These are phyloP conservation scores for Neocucurbitaria cava DNA, from an alignment of 2,329 filamentous ascomycete species.

Conservation along the genomic window DNA sequence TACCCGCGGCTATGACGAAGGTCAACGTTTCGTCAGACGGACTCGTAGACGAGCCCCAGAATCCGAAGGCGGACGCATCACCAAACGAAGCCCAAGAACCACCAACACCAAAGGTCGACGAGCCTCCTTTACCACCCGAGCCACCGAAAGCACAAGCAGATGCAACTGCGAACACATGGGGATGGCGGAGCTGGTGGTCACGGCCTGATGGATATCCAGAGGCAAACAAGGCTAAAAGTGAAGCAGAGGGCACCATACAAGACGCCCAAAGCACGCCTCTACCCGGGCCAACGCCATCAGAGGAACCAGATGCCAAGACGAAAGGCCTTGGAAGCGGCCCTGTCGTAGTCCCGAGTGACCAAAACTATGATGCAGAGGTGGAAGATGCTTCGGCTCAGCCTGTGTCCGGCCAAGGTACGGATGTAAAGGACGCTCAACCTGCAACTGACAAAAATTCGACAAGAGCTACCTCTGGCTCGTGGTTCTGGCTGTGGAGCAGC, in stretches of 20 bases:
- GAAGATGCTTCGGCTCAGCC: slow-evolving; percentile 23
- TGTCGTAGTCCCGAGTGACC: neutral
- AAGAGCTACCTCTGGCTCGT: slow-evolving; percentile 45
- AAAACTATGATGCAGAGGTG: slow-evolving; percentile 23
- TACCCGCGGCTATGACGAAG: slow-evolving; percentile 55
- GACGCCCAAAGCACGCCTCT: slow-evolving; percentile 52
- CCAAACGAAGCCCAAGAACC: slow-evolving; percentile 15
- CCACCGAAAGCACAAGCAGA: slow-evolving; percentile 31
- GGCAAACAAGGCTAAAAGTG: slow-evolving; percentile 40
- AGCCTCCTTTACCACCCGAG: slow-evolving; percentile 55
- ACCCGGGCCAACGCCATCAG: slow-evolving; percentile 47
- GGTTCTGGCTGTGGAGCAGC: slow-evolving; percentile 60
- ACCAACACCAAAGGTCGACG: slow-evolving; percentile 23
- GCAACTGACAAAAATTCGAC: slow-evolving; percentile 14
- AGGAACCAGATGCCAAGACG: slow-evolving; percentile 36
- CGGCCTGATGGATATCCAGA: slow-evolving; percentile 56
- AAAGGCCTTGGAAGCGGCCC: slow-evolving; percentile 32
- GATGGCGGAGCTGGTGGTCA: slow-evolving; percentile 60
- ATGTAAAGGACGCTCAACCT: slow-evolving; percentile 23
- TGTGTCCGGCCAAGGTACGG: slow-evolving; percentile 7
- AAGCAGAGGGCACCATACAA: slow-evolving; percentile 32
- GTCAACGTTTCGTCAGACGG: slow-evolving; percentile 53
- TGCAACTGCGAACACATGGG: slow-evolving; percentile 30
- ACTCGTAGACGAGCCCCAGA: slow-evolving; percentile 34
- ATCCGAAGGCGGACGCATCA: slow-evolving; percentile 24